A percentile compares a stretch with the other conserved stretches of the same genome.
Evolutionary conservation across 805 yeast genomes (phyloP).

Genomic region (Candida cerambycidarum): DNA sequence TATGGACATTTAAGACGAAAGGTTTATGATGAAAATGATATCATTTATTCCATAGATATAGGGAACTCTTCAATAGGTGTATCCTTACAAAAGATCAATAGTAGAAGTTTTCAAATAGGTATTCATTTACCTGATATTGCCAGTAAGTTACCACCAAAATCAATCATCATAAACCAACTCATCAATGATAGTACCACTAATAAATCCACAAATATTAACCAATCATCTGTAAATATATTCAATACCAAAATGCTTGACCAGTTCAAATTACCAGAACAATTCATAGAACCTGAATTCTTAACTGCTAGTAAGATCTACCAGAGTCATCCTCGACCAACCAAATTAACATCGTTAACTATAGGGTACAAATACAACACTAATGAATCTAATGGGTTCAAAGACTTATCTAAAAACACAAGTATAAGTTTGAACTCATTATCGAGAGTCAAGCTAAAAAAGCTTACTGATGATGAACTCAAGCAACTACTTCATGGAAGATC

Average conservation of each 20-base stretch:
- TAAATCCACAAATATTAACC: neutral
- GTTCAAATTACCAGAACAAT: constrained; percentile 21
- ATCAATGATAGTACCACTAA: constrained; percentile 6
- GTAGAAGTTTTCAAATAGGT: constrained; percentile 34
- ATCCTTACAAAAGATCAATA: constrained; percentile 37
- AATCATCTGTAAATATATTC: constrained; percentile 13
- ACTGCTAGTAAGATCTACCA: neutral
- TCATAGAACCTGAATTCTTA: constrained; percentile 17
- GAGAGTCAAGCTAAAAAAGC: constrained; percentile 21
- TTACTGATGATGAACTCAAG: constrained; percentile 25
- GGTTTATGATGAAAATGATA: constrained; percentile 26
- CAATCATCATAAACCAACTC: constrained; percentile 17
- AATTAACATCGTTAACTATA: constrained; percentile 33
- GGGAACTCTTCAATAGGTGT: constrained; percentile 23
- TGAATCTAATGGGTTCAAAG: constrained; percentile 32
- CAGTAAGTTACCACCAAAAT: constrained; percentile 31
- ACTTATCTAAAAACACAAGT: constrained; percentile 21
- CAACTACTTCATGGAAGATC: constrained; percentile 27
- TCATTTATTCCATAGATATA: constrained; percentile 31
- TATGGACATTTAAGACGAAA: constrained; percentile 32
- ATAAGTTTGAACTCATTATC: constrained; percentile 31
- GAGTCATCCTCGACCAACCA: constrained; percentile 1
- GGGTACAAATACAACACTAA: constrained; percentile 34
- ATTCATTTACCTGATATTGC: constrained; percentile 46
- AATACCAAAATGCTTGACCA: constrained; percentile 14